These are phyloP conservation scores for Trichoderma orchidacearum DNA, from an alignment of 495 filamentous ascomycete genomes.

Conservation along the genomic window DNA sequence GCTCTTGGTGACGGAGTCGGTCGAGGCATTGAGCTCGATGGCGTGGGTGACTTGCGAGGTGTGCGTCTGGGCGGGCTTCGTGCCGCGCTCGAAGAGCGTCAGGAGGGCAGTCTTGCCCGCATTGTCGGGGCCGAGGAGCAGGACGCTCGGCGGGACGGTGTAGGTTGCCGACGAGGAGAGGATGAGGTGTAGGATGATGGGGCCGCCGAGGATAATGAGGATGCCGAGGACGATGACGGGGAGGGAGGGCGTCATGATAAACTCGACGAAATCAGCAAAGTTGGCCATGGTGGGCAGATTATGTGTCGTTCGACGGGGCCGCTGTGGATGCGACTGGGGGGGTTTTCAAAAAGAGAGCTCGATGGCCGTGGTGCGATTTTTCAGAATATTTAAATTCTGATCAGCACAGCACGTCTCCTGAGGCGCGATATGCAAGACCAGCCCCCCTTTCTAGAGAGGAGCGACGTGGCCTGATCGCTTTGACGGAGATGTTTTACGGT, in stretches of 20 bases:
- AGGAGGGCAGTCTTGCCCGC: slow-evolving; percentile 81
- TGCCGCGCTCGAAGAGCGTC: slow-evolving; percentile 45
- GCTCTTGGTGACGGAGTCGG: slow-evolving; percentile 42
- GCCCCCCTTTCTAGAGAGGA: not conserved
- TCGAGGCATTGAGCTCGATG: slow-evolving; percentile 58
- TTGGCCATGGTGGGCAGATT: not conserved
- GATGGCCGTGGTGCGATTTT: slow-evolving; percentile 4
- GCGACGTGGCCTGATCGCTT: not conserved
- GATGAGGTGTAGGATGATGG: slow-evolving; percentile 62
- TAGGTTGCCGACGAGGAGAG: slow-evolving; percentile 54
- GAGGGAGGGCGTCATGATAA: slow-evolving; percentile 35
- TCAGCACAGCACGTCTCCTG: not conserved
- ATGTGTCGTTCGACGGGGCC: too few species aligned
- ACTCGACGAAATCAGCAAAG: slow-evolving; percentile 16
- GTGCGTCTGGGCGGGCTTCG: slow-evolving; percentile 45
- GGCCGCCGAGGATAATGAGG: slow-evolving; percentile 56
- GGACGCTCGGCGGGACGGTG: slow-evolving; percentile 61
- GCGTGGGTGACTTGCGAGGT: slow-evolving; percentile 67
- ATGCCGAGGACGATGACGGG: slow-evolving; percentile 49
- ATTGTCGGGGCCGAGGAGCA: slow-evolving; percentile 73
- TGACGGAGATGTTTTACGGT: not conserved
- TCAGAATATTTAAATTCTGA: not conserved
- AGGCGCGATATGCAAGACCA: not conserved
- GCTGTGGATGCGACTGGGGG: too few species aligned
- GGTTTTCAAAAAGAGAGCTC: not conserved